A percentile compares a stretch with the other conserved stretches of the same genome.
Evolutionary conservation across 345 rosid species (phyloP).

Genomic region (Psidium guajava): DNA sequence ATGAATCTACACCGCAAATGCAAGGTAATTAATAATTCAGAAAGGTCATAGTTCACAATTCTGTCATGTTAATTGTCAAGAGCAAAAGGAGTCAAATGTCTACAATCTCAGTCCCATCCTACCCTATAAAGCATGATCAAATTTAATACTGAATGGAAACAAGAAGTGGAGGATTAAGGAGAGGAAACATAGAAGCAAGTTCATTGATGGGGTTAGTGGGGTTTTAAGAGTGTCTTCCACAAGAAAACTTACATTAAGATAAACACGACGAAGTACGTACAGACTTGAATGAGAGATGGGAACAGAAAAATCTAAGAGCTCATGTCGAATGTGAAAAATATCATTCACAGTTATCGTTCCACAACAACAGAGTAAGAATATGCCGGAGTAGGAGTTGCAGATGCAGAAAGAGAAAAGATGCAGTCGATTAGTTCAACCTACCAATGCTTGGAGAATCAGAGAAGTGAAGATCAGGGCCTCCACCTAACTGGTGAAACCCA

Average conservation of each 20-base stretch:
- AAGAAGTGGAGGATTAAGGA: not conserved
- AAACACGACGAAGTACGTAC: not conserved
- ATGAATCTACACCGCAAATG: not conserved
- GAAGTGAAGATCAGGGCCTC: constrained; percentile 4
- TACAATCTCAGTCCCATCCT: not conserved
- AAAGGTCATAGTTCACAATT: not conserved
- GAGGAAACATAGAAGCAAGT: not conserved
- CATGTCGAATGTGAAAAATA: not conserved
- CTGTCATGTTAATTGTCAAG: not conserved
- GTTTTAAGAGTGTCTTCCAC: not conserved
- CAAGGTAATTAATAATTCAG: not conserved
- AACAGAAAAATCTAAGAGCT: not conserved
- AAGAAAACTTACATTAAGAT: not conserved
- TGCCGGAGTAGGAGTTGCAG: not conserved
- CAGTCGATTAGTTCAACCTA: not conserved
- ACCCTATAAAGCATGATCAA: not conserved
- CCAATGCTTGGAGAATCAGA: constrained; percentile 7
- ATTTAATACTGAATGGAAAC: not conserved
- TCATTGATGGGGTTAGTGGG: not conserved
- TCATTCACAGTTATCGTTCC: not conserved
- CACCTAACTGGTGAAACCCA: not conserved
- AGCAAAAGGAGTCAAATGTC: not conserved
- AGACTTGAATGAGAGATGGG: not conserved
- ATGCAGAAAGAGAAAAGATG: not conserved
- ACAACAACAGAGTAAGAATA: not conserved